Conservation (phyloP, 1,139 yeast genomes). For the Wickerhamiella pararugosa region DNA sequence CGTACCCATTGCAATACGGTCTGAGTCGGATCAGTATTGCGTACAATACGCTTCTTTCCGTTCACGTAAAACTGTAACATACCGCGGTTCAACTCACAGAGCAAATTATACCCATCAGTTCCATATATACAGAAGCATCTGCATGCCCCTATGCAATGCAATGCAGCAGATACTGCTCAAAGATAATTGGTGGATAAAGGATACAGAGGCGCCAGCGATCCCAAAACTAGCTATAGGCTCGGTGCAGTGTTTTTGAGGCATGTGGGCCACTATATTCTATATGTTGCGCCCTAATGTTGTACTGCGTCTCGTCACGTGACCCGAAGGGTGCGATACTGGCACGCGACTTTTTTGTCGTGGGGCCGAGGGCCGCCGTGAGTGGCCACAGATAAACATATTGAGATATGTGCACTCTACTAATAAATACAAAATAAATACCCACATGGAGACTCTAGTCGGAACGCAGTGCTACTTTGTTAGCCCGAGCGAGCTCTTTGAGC, state of each 20-base stretch:
- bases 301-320: slow-evolving; percentile 5
- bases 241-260: too few species aligned
- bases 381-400: too few species aligned
- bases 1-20: slow-evolving; percentile 30
- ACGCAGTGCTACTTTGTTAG: neutral
- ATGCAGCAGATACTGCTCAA: too few species aligned
- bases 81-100: too few species aligned
- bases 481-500: slow-evolving; percentile 19
- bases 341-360: slow-evolving; percentile 1
- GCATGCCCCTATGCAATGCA: too few species aligned
- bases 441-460: neutral
- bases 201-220: too few species aligned
- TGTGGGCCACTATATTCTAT: too few species aligned
- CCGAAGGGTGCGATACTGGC: neutral
- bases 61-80: slow-evolving; percentile 25
- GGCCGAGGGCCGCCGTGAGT: slow-evolving; percentile 11
- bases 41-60: slow-evolving; percentile 24
- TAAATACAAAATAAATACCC: neutral
- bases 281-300: neutral
- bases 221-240: too few species aligned
- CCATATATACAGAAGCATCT: too few species aligned
- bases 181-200: too few species aligned
- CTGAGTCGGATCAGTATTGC: slow-evolving; percentile 30
- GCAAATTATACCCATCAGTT: too few species aligned
- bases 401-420: neutral